Evolutionary conservation across 2,329 filamentous ascomycete genomes (phyloP).

Genomic region (Neofusicoccum parvum): DNA sequence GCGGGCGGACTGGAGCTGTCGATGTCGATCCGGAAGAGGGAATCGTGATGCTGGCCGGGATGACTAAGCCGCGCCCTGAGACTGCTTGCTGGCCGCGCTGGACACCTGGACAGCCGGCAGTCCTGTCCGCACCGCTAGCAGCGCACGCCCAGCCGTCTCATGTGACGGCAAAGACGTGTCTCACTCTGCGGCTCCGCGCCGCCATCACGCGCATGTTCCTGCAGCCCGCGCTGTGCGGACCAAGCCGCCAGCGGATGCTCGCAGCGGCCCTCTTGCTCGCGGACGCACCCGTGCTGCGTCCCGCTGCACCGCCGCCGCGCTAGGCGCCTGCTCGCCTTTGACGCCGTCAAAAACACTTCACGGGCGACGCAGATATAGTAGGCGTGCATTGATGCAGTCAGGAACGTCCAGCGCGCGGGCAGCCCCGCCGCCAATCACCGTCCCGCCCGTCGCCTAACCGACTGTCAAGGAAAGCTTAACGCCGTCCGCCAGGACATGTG

Average conservation of each 20-base stretch:
- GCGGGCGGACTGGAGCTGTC: slow-evolving; percentile 12
- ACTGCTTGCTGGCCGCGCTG: neutral
- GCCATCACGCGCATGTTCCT: slow-evolving; percentile 12
- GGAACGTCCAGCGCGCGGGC: neutral
- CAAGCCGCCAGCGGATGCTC: slow-evolving; percentile 6
- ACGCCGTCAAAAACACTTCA: neutral
- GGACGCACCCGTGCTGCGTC: neutral
- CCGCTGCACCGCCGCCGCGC: neutral
- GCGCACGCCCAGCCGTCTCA: neutral
- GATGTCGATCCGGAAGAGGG: slow-evolving; percentile 20
- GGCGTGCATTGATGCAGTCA: slow-evolving; percentile 4
- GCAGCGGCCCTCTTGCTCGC: neutral
- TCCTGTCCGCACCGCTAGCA: neutral
- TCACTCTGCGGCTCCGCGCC: slow-evolving; percentile 1
- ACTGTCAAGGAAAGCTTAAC: slow-evolving; percentile 1
- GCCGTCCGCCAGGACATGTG: neutral
- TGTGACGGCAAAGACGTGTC: neutral
- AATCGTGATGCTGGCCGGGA: slow-evolving; percentile 19
- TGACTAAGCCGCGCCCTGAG: slow-evolving; percentile 12
- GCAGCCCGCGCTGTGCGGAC: slow-evolving; percentile 1
- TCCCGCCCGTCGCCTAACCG: neutral
- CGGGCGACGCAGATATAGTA: neutral
- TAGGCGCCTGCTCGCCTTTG: neutral
- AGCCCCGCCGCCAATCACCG: neutral
- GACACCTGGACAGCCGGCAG: neutral